These are phyloP conservation scores for Colletotrichum chrysophilum DNA, from an alignment of 2,329 filamentous ascomycete genomes.

Conservation along the genomic window DNA sequence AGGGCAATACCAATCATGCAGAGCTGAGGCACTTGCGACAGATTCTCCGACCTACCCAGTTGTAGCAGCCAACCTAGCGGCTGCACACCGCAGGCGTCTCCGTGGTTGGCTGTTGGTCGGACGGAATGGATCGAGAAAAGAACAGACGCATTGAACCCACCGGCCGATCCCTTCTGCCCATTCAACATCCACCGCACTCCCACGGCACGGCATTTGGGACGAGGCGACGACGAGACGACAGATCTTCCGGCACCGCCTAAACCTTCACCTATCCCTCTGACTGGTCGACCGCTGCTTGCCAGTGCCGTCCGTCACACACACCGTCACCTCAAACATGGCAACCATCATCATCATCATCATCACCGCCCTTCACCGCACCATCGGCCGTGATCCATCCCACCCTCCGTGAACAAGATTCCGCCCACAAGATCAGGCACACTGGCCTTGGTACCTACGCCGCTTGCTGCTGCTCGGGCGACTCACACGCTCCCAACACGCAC, in stretches of 20 bases:
- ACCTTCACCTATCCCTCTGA: background rate
- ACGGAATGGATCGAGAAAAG: background rate
- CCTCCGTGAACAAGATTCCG: background rate
- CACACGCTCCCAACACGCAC: background rate
- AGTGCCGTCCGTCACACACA: background rate
- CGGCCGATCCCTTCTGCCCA: background rate
- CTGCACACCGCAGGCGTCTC: background rate
- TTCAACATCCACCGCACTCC: background rate
- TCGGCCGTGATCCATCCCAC: background rate
- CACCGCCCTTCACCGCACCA: background rate
- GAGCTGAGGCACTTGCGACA: slow-evolving; percentile 10
- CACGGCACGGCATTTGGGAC: background rate
- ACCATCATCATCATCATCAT: background rate
- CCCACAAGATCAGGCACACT: slow-evolving; percentile 1
- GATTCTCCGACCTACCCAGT: background rate
- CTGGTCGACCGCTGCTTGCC: background rate
- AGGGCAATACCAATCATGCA: background rate
- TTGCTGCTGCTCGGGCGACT: background rate
- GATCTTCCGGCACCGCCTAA: background rate
- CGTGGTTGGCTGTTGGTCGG: background rate
- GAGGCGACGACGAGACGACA: background rate
- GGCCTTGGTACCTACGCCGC: background rate
- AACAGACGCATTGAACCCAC: background rate
- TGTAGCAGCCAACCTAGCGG: background rate
- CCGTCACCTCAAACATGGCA: background rate